Percentiles rank a stretch among this genome's conserved stretches.
These are phyloP conservation scores for Oropetium thomaeum DNA, from an alignment of 176 grass and related monocot species.

Conservation along the genomic window DNA sequence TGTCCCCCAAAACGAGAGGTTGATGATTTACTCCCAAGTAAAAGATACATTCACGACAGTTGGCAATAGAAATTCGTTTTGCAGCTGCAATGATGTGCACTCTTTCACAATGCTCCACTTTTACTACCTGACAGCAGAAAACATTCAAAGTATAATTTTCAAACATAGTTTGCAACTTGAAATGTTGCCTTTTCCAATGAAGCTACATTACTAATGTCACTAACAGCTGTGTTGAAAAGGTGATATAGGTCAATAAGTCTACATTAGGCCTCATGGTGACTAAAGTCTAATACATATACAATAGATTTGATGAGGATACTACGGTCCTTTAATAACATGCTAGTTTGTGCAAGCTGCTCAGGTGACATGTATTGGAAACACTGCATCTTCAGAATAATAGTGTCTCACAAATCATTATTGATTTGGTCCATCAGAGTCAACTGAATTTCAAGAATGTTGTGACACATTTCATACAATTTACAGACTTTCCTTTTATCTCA, in stretches of 20 bases:
- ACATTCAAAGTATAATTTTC: conserved; percentile 14
- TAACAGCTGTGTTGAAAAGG: neutral
- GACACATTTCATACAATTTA: neutral
- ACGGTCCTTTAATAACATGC: neutral
- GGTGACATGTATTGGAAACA: neutral
- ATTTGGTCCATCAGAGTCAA: neutral
- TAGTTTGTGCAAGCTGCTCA: neutral
- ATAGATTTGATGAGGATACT: neutral
- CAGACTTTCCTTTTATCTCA: neutral
- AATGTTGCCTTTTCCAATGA: neutral
- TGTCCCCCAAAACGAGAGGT: conserved; percentile 91
- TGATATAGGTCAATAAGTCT: neutral
- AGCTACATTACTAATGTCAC: neutral
- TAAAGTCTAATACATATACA: neutral
- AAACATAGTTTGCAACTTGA: neutral
- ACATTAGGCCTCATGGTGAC: neutral
- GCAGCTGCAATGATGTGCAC: conserved; percentile 91
- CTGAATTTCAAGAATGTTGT: neutral
- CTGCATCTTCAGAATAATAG: neutral
- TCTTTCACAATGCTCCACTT: conserved; percentile 98
- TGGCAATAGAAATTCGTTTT: conserved; percentile 88
- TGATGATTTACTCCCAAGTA: conserved; percentile 87
- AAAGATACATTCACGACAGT: conserved; percentile 93
- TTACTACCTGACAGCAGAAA: conserved; percentile 64
- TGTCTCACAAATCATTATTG: neutral